These are phyloP conservation scores for Passalora sequoiae DNA, from an alignment of 2,329 filamentous ascomycete genomes.

Conservation along the genomic window DNA sequence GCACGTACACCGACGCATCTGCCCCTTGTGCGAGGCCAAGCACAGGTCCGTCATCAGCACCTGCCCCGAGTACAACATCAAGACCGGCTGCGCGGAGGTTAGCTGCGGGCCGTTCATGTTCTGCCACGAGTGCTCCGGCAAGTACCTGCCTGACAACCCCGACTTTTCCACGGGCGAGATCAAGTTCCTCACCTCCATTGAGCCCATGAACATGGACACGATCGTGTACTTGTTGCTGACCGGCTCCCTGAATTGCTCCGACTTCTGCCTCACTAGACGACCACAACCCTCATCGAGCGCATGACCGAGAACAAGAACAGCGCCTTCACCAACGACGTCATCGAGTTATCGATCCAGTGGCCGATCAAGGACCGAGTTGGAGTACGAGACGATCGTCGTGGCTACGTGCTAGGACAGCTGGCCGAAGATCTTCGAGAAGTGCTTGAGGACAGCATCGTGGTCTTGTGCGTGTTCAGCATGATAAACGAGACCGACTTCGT, in stretches of 20 bases:
- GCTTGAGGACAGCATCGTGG: no score
- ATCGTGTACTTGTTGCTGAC: neutral
- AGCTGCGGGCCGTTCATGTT: neutral
- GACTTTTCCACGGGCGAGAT: neutral
- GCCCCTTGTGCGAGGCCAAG: neutral
- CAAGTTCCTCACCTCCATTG: neutral
- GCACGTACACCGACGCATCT: neutral
- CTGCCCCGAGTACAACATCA: neutral
- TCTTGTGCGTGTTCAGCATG: no score
- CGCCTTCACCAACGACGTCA: no score
- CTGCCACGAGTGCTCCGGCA: neutral
- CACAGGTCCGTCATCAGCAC: neutral
- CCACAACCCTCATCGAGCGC: no score
- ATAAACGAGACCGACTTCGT: no score
- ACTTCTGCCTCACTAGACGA: no score
- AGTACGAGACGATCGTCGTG: no score
- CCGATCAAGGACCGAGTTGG: no score
- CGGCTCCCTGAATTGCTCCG: neutral
- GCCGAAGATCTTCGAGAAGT: no score
- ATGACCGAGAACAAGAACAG: no score
- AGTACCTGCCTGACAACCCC: neutral
- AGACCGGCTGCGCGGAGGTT: neutral
- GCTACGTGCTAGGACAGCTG: no score
- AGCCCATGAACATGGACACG: neutral
- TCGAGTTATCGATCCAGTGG: no score